Evolutionary conservation across 768 basidiomycete genomes (phyloP).

Genomic region (Leccinum sublutescens): DNA sequence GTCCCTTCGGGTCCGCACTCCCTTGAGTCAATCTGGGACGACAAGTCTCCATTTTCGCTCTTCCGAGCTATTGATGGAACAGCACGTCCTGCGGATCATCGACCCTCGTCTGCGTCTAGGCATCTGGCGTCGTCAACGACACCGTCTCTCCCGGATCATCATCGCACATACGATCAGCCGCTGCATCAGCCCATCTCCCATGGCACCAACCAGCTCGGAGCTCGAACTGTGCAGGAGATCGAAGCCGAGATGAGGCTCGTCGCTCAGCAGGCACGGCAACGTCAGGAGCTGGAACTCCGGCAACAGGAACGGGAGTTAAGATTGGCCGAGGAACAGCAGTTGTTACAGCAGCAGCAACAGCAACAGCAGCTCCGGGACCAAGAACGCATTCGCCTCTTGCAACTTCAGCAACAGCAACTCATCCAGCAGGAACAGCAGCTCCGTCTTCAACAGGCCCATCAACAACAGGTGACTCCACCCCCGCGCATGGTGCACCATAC

Average conservation of each 20-base stretch:
- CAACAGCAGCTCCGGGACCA: conserved; percentile 40
- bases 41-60: conserved; percentile 73
- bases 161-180: conserved; percentile 37
- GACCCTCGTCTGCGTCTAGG: conserved; percentile 25
- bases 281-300: conserved; percentile 43
- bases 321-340: conserved; percentile 34
- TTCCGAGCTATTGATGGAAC: conserved; percentile 55
- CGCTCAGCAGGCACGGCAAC: conserved; percentile 44
- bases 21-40: conserved; percentile 78
- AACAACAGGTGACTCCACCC: conserved; percentile 53
- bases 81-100: conserved; percentile 39
- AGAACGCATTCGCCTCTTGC: conserved; percentile 39
- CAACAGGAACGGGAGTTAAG: conserved; percentile 46
- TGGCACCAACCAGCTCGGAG: conserved; percentile 36
- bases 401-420: conserved; percentile 45
- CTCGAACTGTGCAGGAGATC: conserved; percentile 75
- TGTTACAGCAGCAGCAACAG: conserved; percentile 41
- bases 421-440: conserved; percentile 35
- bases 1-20: conserved; percentile 36
- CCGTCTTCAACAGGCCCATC: conserved; percentile 39
- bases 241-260: conserved; percentile 79
- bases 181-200: conserved; percentile 36
- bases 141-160: conserved; percentile 31
- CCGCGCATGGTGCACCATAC: conserved; percentile 58
- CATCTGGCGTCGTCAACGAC: conserved; percentile 24